Base-by-base conservation (phyloP, 2,329 filamentous ascomycete species). In the Thermochaetoides dissita region DNA sequence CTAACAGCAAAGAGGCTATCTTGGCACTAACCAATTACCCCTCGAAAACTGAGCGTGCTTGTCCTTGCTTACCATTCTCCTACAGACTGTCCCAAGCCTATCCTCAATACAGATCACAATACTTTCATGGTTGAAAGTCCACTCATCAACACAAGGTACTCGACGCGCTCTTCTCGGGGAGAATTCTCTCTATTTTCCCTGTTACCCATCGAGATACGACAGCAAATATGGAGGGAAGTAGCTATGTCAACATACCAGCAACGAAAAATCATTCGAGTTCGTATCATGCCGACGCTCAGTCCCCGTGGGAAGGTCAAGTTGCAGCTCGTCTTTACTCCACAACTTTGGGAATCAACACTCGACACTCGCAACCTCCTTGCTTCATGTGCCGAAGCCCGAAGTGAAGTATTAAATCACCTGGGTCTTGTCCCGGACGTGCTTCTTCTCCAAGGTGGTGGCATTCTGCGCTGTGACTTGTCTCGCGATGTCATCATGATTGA, bases 151-250 rank as follows among this genome's bases (percentile, higher is more conserved):
- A 5, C 17, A 5, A 24, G 17, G 3, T 24, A 5, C 5, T 24
- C 17, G 17, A 24, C 3, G 17, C 5, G 17, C 17, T 24, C 3
- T 5, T 24, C 17, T 24, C 17, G 17, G 17, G 10, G 10, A 35
- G 30, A 10, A 7, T 47, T 47, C 30, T 34, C 34, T n/a, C 30
- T 34, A 8, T 47, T 47, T 34, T 10, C 40, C 17, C 29, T 12
- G 11, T 43, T 47, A 3, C 42, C 46, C 9, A 9, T 36, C 7
- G 46, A 47, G n/a, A 35, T 45, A 7, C 42, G 40, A n/a, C 40
- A 45, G 6, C 37, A 40, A 3, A 30, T 45, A 33, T 45, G 43
- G 42, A 10, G 31, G 4, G 10, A 41, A 11, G 46, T 38, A 3
- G 34, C 34, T 17, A 28, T 40, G 12, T 30, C 35, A 9, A 40